Evolutionary conservation across 1,284 basidiomycete genomes (phyloP), one percentile per base, ranked within the genome.

Genomic region (Sanghuangporus baumii): DNA sequence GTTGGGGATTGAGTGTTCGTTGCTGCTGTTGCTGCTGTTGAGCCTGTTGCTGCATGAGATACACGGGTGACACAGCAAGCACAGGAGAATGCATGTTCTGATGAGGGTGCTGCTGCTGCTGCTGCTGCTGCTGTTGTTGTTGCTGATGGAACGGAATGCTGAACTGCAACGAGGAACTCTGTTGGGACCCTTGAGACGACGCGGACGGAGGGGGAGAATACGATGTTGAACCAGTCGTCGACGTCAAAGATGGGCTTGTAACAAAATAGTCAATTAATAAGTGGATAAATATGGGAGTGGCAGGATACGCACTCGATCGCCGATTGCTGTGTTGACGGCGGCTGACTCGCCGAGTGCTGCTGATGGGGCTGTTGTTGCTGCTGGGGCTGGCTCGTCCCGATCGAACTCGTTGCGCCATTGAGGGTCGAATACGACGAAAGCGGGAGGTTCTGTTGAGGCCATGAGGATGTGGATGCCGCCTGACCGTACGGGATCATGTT

Each of bases 351-450:
- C 61, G 69, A 65, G 3, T 31, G 26, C 60, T 76, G 79, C 14
- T 46, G 43, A 11, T 41, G 40, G 12, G 40, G n/a, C n/a, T 41
- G 40, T 41, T 41, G 40, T 51, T 73, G 71, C 57, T 69, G 73
- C 52, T 70, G 70, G 34, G 65, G 67, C 16, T 61, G 66, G 31
- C 37, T 67, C 69, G 62, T 69, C 61, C 48, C 67, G 3, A 73
- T 69, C 3, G 76, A 69, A 4, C 83, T 73, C 3, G 75, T 91
- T 34, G 88, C 88, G 18, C 88, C 88, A 73, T 90, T 89, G 59
- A 91, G 72, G 36, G 85, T 84, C 12, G 88, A 91, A 67, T 90
- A 91, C 63, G 75, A 84, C 7, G 88, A 91, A 37, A 91, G 72
- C 0, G 89, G 88, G 6, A 90, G 73, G 50, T 79, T 76, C 6